Evolutionary conservation across 1,139 yeast genomes (phyloP), one percentile per base, ranked within the genome.

Genomic region (Suhomyces bribrorum): DNA sequence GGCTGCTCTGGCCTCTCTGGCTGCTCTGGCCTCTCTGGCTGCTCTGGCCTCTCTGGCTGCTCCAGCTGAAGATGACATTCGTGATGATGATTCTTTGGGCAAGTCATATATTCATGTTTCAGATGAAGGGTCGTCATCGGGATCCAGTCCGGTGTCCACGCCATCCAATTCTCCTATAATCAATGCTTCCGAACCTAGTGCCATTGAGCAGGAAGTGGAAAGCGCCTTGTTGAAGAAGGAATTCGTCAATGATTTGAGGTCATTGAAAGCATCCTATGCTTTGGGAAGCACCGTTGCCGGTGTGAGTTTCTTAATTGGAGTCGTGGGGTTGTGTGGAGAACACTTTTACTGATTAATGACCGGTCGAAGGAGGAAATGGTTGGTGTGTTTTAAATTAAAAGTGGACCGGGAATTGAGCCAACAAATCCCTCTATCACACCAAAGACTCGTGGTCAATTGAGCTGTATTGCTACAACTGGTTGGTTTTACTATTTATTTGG

Each of bases 311-410:
- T 48, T 65, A 9, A 54, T 78, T 38, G 67, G 77, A 16, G 44
- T 64, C 7, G 51, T 78, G 41, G 83, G 83, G 7, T 64, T 73
- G 39, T 44, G 71, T 36, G 83, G 83, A 14, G 83, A 77, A 49
- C 60, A 50, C 40, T 63, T 54, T 43, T 54, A 59, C 38, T 53
- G 59, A 41, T 26, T 17, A 23, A n/a, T n/a, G n/a, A n/a, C n/a
- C n/a, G n/a, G n/a, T n/a, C n/a, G n/a, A n/a, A n/a, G n/a, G n/a
- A n/a, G n/a, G n/a, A n/a, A n/a, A n/a, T 20, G 11, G 8, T n/a
- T 20, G 23, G 23, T 4, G 4, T 20, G 23, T 20, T 8, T 8
- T 20, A 8, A n/a, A n/a, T 20, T 8, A 20, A 20, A 20, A 20
- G 23, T 8, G 23, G 7, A 9, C 7, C 9, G 9, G 23, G 9